phyloP scores from a whole-genome alignment of 148 eudicot genomes.

The Limonium bicolor region DNA sequence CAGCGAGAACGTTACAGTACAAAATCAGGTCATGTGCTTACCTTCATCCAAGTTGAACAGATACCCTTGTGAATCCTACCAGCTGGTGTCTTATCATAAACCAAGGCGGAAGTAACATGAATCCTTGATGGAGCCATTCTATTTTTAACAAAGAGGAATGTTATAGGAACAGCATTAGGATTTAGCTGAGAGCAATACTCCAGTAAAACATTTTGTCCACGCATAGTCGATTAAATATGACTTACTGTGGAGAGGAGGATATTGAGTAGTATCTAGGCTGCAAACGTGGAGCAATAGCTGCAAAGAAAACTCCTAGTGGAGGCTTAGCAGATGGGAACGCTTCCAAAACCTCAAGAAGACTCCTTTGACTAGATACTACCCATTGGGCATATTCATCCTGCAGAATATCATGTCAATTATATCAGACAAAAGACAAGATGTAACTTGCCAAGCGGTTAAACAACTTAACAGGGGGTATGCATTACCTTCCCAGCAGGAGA shows the following conservation, averaged over 20 bases:
- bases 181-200: too few relatives aligned
- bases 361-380: slow-evolving; percentile 77
- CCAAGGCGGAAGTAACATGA: slow-evolving; percentile 91
- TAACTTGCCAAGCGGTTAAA: not conserved
- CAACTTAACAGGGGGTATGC: not conserved
- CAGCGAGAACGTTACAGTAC: not conserved
- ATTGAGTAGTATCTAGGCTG: slow-evolving; percentile 95
- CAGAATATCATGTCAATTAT: not conserved
- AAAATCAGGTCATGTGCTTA: slow-evolving; percentile 4
- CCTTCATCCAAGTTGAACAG: slow-evolving; percentile 99
- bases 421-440: not conserved
- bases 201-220: too few relatives aligned
- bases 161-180: too few relatives aligned
- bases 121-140: slow-evolving; percentile 80
- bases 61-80: slow-evolving; percentile 92
- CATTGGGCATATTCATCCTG: slow-evolving; percentile 93
- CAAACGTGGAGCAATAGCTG: slow-evolving; percentile 79
- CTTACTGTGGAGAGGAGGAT: slow-evolving; percentile 81
- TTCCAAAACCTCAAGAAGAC: slow-evolving; percentile 88
- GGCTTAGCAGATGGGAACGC: slow-evolving; percentile 91
- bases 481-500: slow-evolving; percentile 94
- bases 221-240: too few relatives aligned
- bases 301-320: slow-evolving; percentile 95
- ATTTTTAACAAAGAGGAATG: slow-evolving; percentile 2
- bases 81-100: slow-evolving; percentile 63